Percentiles rank a stretch among this genome's conserved stretches.
Conservation (phyloP, 192 early-diverging fungal genomes). For the Coemansia sp. region DNA sequence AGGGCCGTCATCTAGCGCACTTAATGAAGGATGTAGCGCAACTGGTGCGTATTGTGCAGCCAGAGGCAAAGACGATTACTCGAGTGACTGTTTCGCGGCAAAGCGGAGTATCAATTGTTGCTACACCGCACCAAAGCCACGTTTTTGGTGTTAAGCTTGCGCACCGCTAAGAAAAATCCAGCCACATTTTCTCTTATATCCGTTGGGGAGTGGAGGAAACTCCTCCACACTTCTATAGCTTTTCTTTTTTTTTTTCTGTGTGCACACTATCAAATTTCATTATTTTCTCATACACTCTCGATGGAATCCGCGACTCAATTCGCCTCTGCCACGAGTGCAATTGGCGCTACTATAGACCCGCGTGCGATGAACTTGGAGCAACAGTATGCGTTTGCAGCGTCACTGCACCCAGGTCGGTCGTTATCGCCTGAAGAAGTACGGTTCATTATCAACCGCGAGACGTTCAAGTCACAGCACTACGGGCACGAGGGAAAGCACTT, state of each 20-base stretch:
- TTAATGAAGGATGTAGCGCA: conserved; percentile 49
- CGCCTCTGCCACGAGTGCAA: background rate
- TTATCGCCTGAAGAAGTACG: conserved; percentile 24
- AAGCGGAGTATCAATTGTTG: conserved; percentile 32
- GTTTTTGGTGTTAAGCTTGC: conserved; percentile 43
- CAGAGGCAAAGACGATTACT: conserved; percentile 33
- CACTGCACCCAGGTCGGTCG: conserved; percentile 31
- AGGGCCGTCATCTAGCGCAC: conserved; percentile 33
- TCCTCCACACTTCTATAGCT: background rate
- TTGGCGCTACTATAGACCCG: background rate
- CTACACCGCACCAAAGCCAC: conserved; percentile 40
- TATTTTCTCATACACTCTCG: background rate
- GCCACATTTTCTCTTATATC: no score
- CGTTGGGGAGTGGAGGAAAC: background rate
- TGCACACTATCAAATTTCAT: background rate
- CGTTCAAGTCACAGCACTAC: conserved; percentile 32
- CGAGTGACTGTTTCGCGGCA: conserved; percentile 39
- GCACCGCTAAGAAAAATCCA: conserved; percentile 17
- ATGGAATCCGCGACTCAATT: background rate
- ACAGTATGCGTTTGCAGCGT: conserved; percentile 28
- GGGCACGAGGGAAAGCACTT: conserved; percentile 44
- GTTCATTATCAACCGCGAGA: conserved; percentile 25
- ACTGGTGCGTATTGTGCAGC: conserved; percentile 33
- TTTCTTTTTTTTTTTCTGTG: background rate
- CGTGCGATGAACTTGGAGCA: conserved; percentile 16